A percentile compares a stretch with the other conserved stretches of the same genome.
Evolutionary conservation across 1,139 yeast species (phyloP).

Genomic region (Wickerhamomyces sp.): DNA sequence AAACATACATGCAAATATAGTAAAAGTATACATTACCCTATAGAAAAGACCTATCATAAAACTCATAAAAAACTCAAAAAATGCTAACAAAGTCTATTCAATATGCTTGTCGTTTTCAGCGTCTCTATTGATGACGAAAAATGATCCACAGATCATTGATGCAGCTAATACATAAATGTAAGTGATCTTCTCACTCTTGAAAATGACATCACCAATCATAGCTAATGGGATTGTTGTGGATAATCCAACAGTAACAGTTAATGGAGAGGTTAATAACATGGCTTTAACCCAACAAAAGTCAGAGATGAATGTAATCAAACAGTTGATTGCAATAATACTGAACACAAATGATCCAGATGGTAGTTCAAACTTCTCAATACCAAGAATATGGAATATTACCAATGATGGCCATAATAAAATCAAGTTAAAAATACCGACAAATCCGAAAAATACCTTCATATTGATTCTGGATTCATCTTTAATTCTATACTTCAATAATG

Average conservation of each 20-base stretch:
- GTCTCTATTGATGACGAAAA: slow-evolving; percentile 74
- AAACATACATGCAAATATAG: not conserved
- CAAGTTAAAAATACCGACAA: slow-evolving; percentile 81
- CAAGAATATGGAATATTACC: slow-evolving; percentile 54
- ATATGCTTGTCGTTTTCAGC: slow-evolving; percentile 51
- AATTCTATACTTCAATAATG: slow-evolving; percentile 69
- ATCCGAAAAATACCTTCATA: slow-evolving; percentile 87
- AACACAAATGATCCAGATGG: slow-evolving; percentile 56
- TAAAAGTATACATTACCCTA: not conserved
- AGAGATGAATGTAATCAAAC: slow-evolving; percentile 73
- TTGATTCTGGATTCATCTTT: slow-evolving; percentile 70
- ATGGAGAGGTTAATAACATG: slow-evolving; percentile 84
- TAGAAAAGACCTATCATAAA: not conserved
- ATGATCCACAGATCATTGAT: slow-evolving; percentile 69
- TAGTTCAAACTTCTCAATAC: slow-evolving; percentile 63
- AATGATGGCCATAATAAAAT: slow-evolving; percentile 82
- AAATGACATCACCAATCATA: slow-evolving; percentile 80
- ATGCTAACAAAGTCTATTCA: slow-evolving; percentile 2
- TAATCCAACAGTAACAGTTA: slow-evolving; percentile 92
- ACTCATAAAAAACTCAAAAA: not conserved
- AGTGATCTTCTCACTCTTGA: slow-evolving; percentile 61
- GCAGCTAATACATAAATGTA: slow-evolving; percentile 75
- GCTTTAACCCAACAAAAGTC: slow-evolving; percentile 97
- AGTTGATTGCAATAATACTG: slow-evolving; percentile 55
- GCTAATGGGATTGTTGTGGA: slow-evolving; percentile 93